These are phyloP conservation scores for Discostella stelligeroides DNA, from an alignment of 108 stramenopile genomes.

Conservation along the genomic window DNA sequence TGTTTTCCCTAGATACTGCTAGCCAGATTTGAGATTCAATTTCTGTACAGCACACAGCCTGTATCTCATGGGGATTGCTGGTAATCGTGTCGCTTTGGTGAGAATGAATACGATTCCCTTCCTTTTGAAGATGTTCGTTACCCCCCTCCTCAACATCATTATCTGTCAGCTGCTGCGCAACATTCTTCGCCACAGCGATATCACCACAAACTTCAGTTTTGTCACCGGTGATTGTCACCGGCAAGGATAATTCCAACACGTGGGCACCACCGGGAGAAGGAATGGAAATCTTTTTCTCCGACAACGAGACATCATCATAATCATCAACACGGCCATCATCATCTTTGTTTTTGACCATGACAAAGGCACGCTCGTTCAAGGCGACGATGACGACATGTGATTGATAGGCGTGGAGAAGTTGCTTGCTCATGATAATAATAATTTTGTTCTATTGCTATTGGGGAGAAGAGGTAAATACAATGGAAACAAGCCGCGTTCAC, in stretches of 20 bases:
- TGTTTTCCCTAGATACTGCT: constrained; percentile 68
- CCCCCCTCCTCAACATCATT: no score
- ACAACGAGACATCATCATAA: background rate
- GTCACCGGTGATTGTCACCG: no score
- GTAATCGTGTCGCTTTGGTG: constrained; percentile 17
- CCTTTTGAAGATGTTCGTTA: background rate
- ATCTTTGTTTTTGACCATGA: constrained; percentile 15
- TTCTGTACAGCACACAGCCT: constrained; percentile 56
- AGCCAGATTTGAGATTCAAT: constrained; percentile 38
- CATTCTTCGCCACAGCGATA: no score
- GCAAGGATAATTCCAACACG: background rate
- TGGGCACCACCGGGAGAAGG: background rate
- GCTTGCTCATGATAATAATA: constrained; percentile 38
- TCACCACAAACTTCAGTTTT: no score
- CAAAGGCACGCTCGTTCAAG: constrained; percentile 37
- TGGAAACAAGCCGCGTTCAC: no score
- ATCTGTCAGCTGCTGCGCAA: no score
- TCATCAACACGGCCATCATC: no score
- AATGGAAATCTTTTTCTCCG: background rate
- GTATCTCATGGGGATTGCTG: constrained; percentile 40
- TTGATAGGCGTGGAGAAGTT: constrained; percentile 31
- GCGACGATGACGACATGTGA: constrained; percentile 42
- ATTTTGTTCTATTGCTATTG: no score
- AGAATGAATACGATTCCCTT: no score
- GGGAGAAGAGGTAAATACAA: no score